Base-by-base conservation (phyloP, 2,329 filamentous ascomycete species). In the Colletotrichum nymphaeae region DNA sequence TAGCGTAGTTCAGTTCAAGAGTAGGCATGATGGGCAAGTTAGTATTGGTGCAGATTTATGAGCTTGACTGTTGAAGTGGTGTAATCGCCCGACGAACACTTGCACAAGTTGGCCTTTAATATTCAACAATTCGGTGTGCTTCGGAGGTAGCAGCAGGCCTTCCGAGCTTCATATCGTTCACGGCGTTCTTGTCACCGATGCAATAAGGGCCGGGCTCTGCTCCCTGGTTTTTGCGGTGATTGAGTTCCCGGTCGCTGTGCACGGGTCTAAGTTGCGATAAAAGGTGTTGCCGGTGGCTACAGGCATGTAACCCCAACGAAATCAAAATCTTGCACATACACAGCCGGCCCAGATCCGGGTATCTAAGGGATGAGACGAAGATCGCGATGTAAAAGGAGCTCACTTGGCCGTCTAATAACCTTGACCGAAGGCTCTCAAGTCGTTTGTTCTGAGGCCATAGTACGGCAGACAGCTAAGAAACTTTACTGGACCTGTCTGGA, bases 1-100 rank as follows among this genome's bases (percentile, higher is more conserved):
- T 69, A 11, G 67, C 67, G 3, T 69, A 69, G 24, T 69, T 69
- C 3, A 69, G 19, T n/a, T 57, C 67, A 46, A 69, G 67, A 16
- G 67, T 69, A 57, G 67, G 67, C 67, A 69, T 69, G 37, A 6
- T 62, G n/a, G 30, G 19, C 30, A 22, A 35, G 2, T 30, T 56
- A 22, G 37, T 8, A 9, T 59, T 42, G 6, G 16, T 42, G 16
- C 9, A 59, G 57, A 37, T 7, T 4, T 5, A 16, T n/a, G 28
- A 8, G 19, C 14, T n/a, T 57, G 28, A n/a, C 12, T n/a, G 16
- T 8, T 12, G 55, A 57, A 42, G 14, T 42, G 16, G 8, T 16
- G 5, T 11, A 11, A 4, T 11, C 16, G 3, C 6, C 9, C 3
- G 8, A 19, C 30, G 4, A 57, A 11, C 8, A 11, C 22, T 8